Conservation (phyloP, 805 yeast species). For the Wickerhamiella cacticola region DNA sequence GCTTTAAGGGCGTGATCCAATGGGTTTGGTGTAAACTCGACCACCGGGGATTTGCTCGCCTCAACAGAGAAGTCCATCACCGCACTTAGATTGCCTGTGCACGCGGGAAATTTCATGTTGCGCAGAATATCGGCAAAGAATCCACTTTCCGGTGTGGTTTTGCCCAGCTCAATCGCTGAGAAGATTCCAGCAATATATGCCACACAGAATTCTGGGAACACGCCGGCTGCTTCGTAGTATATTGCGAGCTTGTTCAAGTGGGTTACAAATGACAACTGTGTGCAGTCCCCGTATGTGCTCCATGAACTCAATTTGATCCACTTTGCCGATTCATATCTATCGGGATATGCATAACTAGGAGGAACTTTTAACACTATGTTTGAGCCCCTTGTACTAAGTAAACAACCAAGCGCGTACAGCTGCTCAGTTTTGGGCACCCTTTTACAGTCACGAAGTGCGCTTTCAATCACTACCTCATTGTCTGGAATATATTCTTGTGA, state of each 20-base stretch:
- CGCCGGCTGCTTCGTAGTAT: neutral
- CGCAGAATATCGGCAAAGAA: neutral
- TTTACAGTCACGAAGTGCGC: too few species aligned
- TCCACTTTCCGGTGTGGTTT: neutral
- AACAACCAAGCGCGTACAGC: too few species aligned
- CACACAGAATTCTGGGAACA: neutral
- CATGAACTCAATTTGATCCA: too few species aligned
- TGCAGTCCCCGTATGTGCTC: too few species aligned
- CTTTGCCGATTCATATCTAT: too few species aligned
- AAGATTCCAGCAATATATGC: conserved; percentile 1
- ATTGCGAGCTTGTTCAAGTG: neutral
- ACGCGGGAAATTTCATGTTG: neutral
- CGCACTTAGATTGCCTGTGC: neutral
- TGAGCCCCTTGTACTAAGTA: too few species aligned
- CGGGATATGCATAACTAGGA: too few species aligned
- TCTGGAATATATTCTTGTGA: too few species aligned
- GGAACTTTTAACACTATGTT: too few species aligned
- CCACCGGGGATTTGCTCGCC: neutral
- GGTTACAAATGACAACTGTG: too few species aligned
- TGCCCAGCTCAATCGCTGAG: neutral
- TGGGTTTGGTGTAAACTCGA: neutral
- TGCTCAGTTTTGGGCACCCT: too few species aligned
- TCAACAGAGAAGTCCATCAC: neutral
- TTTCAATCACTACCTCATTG: too few species aligned
- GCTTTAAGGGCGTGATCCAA: neutral